Conservation (phyloP, 164 flowering plant genomes). For the Piper betle region DNA sequence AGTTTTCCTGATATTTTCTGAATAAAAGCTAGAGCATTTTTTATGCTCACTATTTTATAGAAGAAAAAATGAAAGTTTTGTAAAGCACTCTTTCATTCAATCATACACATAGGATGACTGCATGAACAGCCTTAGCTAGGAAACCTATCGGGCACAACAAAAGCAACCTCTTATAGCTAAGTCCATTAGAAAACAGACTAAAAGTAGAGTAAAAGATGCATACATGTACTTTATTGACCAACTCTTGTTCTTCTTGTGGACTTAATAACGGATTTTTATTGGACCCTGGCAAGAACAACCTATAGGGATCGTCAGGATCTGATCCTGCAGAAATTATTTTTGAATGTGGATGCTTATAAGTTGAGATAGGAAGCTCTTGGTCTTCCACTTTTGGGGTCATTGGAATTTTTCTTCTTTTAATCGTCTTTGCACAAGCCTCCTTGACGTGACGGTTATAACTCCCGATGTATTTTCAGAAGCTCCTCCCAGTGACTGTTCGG, state of each 20-base stretch:
- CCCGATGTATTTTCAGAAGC: too few species aligned
- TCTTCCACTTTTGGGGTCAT: conserved; percentile 14
- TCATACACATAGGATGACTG: too few species aligned
- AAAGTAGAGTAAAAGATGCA: background rate
- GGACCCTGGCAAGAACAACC: conserved; percentile 45
- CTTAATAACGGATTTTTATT: conserved; percentile 62
- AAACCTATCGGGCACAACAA: too few species aligned
- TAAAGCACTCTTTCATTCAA: too few species aligned
- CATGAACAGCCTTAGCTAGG: too few species aligned
- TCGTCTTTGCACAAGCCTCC: conserved; percentile 49
- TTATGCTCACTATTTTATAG: too few species aligned
- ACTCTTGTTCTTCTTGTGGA: conserved; percentile 47
- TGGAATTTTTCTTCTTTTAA: conserved; percentile 35
- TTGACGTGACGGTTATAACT: conserved; percentile 62
- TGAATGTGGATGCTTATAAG: conserved; percentile 11
- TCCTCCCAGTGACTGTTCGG: background rate
- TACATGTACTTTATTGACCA: conserved; percentile 59
- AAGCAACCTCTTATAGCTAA: background rate
- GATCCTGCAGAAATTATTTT: conserved; percentile 22
- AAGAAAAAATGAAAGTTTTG: too few species aligned
- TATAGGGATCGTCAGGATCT: conserved; percentile 56
- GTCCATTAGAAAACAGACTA: background rate
- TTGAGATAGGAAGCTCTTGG: conserved; percentile 16
- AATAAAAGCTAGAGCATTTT: too few species aligned
- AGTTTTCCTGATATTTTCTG: too few species aligned